Percentiles rank a stretch among this genome's conserved stretches.
Conservation (phyloP, 106 monocot species). For the Allium fistulosum region DNA sequence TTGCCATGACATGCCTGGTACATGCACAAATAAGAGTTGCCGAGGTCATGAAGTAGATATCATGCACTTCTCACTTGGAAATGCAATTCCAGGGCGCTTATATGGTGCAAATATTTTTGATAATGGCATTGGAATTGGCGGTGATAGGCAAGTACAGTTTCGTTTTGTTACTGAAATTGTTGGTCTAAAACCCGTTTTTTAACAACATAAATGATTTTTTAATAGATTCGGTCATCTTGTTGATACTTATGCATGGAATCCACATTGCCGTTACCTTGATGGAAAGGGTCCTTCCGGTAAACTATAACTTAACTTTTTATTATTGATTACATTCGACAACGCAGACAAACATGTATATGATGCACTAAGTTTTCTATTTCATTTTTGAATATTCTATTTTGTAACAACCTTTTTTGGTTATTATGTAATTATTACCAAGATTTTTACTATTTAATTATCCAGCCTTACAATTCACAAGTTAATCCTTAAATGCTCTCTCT, state of each 20-base stretch:
- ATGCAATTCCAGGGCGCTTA: constrained; percentile 88
- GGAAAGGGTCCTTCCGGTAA: constrained; percentile 76
- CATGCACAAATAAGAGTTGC: constrained; percentile 69
- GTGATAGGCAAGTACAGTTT: constrained; percentile 50
- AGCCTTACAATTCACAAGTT: too few species aligned
- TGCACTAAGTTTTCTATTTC: too few species aligned
- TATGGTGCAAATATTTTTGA: constrained; percentile 86
- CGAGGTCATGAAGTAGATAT: constrained; percentile 93
- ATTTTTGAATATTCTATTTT: too few species aligned
- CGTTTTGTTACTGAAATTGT: too few species aligned
- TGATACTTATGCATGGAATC: constrained; percentile 95
- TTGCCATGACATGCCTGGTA: constrained; percentile 58
- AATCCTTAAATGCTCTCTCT: too few species aligned
- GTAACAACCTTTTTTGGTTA: too few species aligned
- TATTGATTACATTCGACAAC: too few species aligned
- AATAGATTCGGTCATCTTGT: constrained; percentile 85
- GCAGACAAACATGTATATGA: too few species aligned
- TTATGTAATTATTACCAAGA: too few species aligned
- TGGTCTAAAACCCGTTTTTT: too few species aligned
- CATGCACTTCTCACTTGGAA: constrained; percentile 99
- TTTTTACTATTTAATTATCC: too few species aligned
- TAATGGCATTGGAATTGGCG: constrained; percentile 53
- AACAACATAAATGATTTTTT: background rate
- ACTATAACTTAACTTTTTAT: background rate
- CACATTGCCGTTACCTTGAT: constrained; percentile 81